A percentile compares a stretch with the other conserved stretches of the same genome.
phyloP scores from a whole-genome alignment of 1,284 basidiomycete species.

The Apiotrichum veenhuisii region DNA sequence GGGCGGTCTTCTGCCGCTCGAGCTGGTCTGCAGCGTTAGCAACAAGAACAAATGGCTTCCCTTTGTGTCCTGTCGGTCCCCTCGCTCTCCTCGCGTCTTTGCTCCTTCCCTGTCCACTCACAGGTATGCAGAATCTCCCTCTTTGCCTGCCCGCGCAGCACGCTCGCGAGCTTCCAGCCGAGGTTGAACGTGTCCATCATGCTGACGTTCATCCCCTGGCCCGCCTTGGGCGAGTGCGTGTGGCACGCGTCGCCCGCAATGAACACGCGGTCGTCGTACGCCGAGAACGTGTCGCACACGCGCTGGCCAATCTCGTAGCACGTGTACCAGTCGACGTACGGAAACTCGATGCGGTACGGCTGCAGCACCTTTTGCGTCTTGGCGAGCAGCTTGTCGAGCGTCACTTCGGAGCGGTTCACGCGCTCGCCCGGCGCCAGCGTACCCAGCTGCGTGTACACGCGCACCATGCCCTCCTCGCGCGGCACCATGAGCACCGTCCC shows the following conservation, averaged over 20 bases:
- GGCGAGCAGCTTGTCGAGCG: slow-evolving; percentile 59
- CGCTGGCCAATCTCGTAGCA: slow-evolving; percentile 47
- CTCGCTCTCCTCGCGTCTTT: no score
- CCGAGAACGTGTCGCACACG: slow-evolving; percentile 47
- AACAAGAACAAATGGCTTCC: no score
- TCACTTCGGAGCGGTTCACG: slow-evolving; percentile 38
- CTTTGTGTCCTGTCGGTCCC: no score
- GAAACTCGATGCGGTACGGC: slow-evolving; percentile 62
- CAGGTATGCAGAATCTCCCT: slow-evolving; percentile 63
- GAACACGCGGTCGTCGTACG: slow-evolving; percentile 31
- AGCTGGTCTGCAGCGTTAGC: slow-evolving; percentile 7
- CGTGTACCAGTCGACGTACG: slow-evolving; percentile 41
- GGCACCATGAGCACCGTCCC: slow-evolving; percentile 42
- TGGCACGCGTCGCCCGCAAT: slow-evolving; percentile 43
- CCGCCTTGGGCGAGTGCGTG: slow-evolving; percentile 39
- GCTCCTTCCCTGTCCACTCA: not conserved
- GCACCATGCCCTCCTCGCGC: slow-evolving; percentile 35
- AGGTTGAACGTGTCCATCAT: slow-evolving; percentile 45
- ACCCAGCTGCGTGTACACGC: slow-evolving; percentile 29
- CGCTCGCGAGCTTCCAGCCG: slow-evolving; percentile 54
- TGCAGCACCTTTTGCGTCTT: slow-evolving; percentile 62
- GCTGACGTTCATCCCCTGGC: slow-evolving; percentile 42
- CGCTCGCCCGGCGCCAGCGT: slow-evolving; percentile 20
- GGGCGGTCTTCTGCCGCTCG: slow-evolving; percentile 24
- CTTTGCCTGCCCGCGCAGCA: slow-evolving; percentile 61